Evolutionary conservation across 2,329 filamentous ascomycete genomes (phyloP), one percentile per base, ranked within the genome.

Genomic region (Aspergillus hiratsukae): DNA sequence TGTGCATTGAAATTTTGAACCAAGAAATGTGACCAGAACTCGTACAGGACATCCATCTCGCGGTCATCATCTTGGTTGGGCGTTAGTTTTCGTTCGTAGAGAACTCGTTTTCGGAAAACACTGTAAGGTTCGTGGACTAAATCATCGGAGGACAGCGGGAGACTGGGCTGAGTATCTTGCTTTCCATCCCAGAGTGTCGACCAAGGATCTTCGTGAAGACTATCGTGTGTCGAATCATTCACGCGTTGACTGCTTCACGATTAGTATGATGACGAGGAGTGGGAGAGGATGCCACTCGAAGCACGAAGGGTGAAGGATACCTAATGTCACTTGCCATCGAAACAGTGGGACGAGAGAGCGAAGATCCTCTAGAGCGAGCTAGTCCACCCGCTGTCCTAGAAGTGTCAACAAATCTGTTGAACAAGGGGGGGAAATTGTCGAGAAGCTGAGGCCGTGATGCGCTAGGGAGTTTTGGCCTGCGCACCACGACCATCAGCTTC

Each of bases 1-100:
- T 78, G 79, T 57, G 81, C 78, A 72, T 91, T 89, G 81, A 91
- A 91, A 74, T 88, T 87, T 66, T 84, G 81, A 60, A 85, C 81
- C 61, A 91, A 79, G 68, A 88, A 89, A 70, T 87, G 83, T 21
- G 85, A 84, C 87, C 88, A 91, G 76, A 89, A 89, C 61, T 85
- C 81, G 75, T 90, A 91, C 29, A 90, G 80, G 57, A 84, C 80
- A 67, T 84, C 81, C 80, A 88, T 86, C 66, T 64, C 58, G 61
- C 59, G 61, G 60, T 61, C 64, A 60, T 76, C 76, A 60, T 66
- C 55, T 51, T 48, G 56, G 55, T 71, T 70, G 46, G 74, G 61
- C 58, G 75, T 73, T 62, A 72, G 71, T 58, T 74, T 70, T 61
- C 79, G 80, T 72, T 81, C 76, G 51, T 75, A 69, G 50, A 83